phyloP scores from a whole-genome alignment of 352 stramenopile genomes.

The Elongisporangium undulatum region DNA sequence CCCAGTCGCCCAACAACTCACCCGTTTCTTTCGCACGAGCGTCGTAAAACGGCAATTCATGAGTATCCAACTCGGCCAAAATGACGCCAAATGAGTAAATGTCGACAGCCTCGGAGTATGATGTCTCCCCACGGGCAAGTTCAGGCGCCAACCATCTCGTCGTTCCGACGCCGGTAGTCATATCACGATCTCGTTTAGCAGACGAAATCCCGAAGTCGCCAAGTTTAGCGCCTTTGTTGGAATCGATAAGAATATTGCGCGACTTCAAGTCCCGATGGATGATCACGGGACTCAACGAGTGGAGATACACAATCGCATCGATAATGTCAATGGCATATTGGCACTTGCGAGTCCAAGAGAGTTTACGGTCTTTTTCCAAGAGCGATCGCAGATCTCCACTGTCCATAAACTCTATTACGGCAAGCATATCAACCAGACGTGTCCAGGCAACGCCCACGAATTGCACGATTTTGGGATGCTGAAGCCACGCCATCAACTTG shows the following conservation, averaged over 20 bases:
- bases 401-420: conserved; percentile 70
- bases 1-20: conserved; percentile 51
- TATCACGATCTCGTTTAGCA: conserved; percentile 44
- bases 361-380: conserved; percentile 25
- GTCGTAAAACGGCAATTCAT: conserved; percentile 58
- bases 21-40: conserved; percentile 16
- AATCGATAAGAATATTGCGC: conserved; percentile 65
- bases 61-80: conserved; percentile 62
- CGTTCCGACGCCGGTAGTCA: conserved; percentile 62
- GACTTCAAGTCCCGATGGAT: conserved; percentile 73
- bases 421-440: conserved; percentile 58
- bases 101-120: conserved; percentile 63
- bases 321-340: conserved; percentile 57
- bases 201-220: conserved; percentile 66
- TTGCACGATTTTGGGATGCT: conserved; percentile 60
- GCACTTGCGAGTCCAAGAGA: conserved; percentile 39
- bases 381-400: conserved; percentile 51
- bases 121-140: conserved; percentile 48
- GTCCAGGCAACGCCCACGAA: conserved; percentile 79
- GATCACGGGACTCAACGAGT: conserved; percentile 56
- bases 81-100: conserved; percentile 70
- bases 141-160: conserved; percentile 61
- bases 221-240: conserved; percentile 57
- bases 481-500: conserved; percentile 68
- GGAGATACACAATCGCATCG: conserved; percentile 65